phyloP scores from a whole-genome alignment of 208 protist genomes.

The Herpetomonas muscarum region DNA sequence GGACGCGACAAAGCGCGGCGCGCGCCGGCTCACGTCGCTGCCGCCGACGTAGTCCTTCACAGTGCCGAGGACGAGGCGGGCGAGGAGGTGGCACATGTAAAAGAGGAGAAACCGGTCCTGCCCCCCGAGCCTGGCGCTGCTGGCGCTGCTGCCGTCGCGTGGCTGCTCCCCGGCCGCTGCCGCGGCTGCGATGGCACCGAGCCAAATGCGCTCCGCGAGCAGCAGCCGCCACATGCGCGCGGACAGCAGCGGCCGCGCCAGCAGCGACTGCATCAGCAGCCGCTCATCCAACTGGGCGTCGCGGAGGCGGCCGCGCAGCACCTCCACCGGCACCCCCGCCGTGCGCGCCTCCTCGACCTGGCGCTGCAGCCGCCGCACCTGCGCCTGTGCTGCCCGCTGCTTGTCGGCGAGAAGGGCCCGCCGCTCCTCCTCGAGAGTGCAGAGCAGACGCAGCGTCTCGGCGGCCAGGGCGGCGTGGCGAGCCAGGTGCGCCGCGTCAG shows the following conservation, averaged over 20 bases:
- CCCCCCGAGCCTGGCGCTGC: not conserved
- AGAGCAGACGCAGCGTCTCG: constrained; percentile 30
- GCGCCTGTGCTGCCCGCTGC: not conserved
- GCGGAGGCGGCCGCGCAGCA: constrained; percentile 12
- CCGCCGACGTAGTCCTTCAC: constrained; percentile 63
- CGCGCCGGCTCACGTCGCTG: constrained; percentile 27
- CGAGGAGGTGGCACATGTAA: constrained; percentile 32
- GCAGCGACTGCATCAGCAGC: constrained; percentile 41
- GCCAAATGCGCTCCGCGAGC: constrained; percentile 55
- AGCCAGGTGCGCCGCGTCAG: constrained; percentile 4
- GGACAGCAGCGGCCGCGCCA: constrained; percentile 57
- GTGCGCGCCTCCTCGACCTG: not conserved
- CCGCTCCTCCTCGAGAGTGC: constrained; percentile 47
- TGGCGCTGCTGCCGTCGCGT: not conserved
- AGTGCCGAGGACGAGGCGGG: constrained; percentile 44
- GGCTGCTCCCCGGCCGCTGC: not conserved
- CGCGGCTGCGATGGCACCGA: constrained; percentile 25
- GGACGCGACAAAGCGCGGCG: constrained; percentile 82
- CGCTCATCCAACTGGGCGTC: constrained; percentile 14
- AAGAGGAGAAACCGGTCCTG: constrained; percentile 7
- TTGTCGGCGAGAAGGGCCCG: constrained; percentile 29
- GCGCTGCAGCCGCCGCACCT: not conserved
- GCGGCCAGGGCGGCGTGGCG: constrained; percentile 14
- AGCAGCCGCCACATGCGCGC: constrained; percentile 62
- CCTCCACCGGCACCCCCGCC: constrained; percentile 7